Conservation (phyloP, 2,329 filamentous ascomycete species). For the Davidsoniella eucalypti region DNA sequence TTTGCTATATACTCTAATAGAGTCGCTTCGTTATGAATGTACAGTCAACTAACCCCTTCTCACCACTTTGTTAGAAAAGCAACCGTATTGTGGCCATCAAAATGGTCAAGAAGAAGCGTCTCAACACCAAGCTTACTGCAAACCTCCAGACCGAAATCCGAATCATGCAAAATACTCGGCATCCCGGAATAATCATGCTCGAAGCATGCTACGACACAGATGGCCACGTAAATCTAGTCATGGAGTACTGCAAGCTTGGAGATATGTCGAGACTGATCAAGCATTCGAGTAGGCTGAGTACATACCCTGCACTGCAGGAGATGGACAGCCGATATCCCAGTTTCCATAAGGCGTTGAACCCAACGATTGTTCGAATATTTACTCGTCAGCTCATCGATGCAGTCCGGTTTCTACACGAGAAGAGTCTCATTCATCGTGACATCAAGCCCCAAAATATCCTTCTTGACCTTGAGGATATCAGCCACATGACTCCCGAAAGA, state of each 20-base stretch:
- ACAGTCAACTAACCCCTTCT: neutral
- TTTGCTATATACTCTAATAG: neutral
- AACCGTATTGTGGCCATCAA: conserved; percentile 54
- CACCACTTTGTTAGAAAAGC: conserved; percentile 1
- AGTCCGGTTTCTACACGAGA: conserved; percentile 67
- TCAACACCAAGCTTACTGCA: conserved; percentile 92
- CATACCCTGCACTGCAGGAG: conserved; percentile 67
- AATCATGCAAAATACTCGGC: conserved; percentile 82
- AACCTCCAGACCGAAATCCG: conserved; percentile 92
- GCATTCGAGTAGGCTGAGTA: conserved; percentile 66
- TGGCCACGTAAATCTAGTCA: conserved; percentile 85
- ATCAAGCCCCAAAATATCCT: conserved; percentile 95
- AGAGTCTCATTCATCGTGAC: conserved; percentile 87
- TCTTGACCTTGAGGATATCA: conserved; percentile 25
- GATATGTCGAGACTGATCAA: conserved; percentile 94
- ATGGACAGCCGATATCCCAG: conserved; percentile 92
- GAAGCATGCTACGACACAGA: conserved; percentile 83
- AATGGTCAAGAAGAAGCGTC: conserved; percentile 74
- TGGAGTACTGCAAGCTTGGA: conserved; percentile 96
- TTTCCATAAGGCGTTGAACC: conserved; percentile 71
- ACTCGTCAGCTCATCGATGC: conserved; percentile 88
- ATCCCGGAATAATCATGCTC: conserved; percentile 91
- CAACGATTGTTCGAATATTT: conserved; percentile 93
- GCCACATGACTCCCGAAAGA: conserved; percentile 63
- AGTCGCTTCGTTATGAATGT: neutral